Conservation (phyloP, 768 basidiomycete genomes). For the Phanerochaete sordida region DNA sequence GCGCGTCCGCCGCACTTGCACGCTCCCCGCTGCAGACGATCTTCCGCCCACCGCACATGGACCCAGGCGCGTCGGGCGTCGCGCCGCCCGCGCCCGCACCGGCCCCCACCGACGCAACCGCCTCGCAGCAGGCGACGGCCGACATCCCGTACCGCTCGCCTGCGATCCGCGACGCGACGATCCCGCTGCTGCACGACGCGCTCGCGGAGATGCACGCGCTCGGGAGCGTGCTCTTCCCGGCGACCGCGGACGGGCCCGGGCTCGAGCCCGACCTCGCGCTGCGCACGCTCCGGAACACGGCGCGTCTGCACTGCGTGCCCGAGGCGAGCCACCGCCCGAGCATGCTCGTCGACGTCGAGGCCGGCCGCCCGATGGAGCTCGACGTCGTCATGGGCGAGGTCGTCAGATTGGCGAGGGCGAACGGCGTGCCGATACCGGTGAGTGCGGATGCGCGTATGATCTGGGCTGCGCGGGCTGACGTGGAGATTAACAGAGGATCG, state of each 20-base stretch:
- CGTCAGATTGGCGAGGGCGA: slow-evolving; percentile 46
- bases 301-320: slow-evolving; percentile 35
- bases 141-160: background rate
- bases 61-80: slow-evolving; percentile 33
- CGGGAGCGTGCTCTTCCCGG: slow-evolving; percentile 45
- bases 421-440: slow-evolving; percentile 47
- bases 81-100: slow-evolving; percentile 3
- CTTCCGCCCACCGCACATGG: slow-evolving; percentile 43
- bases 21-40: slow-evolving; percentile 46
- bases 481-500: slow-evolving; percentile 44
- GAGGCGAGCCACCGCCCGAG: slow-evolving; percentile 50
- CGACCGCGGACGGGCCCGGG: slow-evolving; percentile 38
- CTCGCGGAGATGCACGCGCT: slow-evolving; percentile 44
- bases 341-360: slow-evolving; percentile 58
- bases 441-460: slow-evolving; percentile 20
- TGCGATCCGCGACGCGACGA: slow-evolving; percentile 28
- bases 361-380: slow-evolving; percentile 58
- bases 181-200: slow-evolving; percentile 44
- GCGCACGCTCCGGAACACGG: slow-evolving; percentile 35
- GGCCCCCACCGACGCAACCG: background rate
- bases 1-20: slow-evolving; percentile 49
- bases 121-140: background rate
- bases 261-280: slow-evolving; percentile 43
- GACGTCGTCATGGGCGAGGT: slow-evolving; percentile 65
- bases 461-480: background rate